Evolutionary conservation across 768 basidiomycete species (phyloP).

Genomic region (Amylocystis lapponica): DNA sequence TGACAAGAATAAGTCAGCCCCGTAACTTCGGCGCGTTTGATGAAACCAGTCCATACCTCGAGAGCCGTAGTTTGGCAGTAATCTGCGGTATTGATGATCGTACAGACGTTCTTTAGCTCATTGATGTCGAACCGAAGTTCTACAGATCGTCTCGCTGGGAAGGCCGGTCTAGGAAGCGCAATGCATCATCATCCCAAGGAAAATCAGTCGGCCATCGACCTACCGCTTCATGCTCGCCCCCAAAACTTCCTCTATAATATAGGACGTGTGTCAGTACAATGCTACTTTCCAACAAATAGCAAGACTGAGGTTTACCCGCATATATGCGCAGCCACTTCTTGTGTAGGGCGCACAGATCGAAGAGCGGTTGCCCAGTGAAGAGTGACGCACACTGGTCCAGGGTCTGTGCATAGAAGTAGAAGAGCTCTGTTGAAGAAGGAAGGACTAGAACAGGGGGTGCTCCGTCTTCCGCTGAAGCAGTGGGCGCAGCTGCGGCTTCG

Average conservation of each 20-base stretch:
- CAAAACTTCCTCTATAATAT: slow-evolving; percentile 77
- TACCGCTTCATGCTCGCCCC: slow-evolving; percentile 69
- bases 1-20: slow-evolving; percentile 24
- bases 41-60: slow-evolving; percentile 47
- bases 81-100: slow-evolving; percentile 95
- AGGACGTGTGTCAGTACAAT: background rate
- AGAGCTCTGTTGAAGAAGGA: slow-evolving; percentile 91
- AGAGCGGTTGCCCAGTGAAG: slow-evolving; percentile 77
- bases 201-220: slow-evolving; percentile 5
- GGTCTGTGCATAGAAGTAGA: slow-evolving; percentile 95
- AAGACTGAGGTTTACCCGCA: slow-evolving; percentile 53
- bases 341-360: slow-evolving; percentile 74
- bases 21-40: background rate
- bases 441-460: slow-evolving; percentile 62
- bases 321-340: slow-evolving; percentile 95
- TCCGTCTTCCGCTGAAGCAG: slow-evolving; percentile 37
- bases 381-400: slow-evolving; percentile 92
- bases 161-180: slow-evolving; percentile 31
- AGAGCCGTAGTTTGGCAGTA: slow-evolving; percentile 91
- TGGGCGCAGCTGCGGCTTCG: slow-evolving; percentile 41
- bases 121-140: slow-evolving; percentile 75
- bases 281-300: slow-evolving; percentile 4
- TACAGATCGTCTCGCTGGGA: slow-evolving; percentile 54
- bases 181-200: background rate
- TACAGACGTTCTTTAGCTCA: slow-evolving; percentile 76